Evolutionary conservation across 139 green algal species (phyloP).

Genomic region (Picochlorum sp.): DNA sequence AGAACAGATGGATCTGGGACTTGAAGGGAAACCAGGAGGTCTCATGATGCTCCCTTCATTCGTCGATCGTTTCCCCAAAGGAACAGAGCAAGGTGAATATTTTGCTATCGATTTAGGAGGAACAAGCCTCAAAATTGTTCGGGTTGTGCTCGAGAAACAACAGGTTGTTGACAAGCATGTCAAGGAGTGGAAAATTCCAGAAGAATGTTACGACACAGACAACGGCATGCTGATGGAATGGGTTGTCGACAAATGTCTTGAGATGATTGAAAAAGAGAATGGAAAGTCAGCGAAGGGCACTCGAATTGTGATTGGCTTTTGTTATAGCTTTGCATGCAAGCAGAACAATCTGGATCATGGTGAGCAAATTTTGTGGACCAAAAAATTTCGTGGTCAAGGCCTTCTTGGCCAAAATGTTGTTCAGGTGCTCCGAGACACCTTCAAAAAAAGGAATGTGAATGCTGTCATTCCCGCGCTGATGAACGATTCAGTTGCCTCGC

Average conservation of each 20-base stretch:
- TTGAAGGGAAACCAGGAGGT: background rate
- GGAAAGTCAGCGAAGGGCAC: background rate
- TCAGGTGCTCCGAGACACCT: conserved; percentile 26
- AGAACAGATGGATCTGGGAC: conserved; percentile 21
- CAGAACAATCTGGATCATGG: conserved; percentile 68
- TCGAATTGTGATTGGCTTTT: conserved; percentile 73
- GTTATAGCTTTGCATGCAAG: conserved; percentile 81
- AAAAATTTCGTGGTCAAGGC: conserved; percentile 40
- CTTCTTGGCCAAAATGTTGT: conserved; percentile 51
- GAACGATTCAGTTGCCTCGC: conserved; percentile 73
- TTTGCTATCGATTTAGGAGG: conserved; percentile 82
- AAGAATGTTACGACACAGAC: conserved; percentile 23
- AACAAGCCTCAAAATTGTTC: conserved; percentile 78
- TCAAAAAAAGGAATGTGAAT: conserved; percentile 22
- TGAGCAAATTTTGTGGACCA: conserved; percentile 82
- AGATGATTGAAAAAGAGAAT: conserved; percentile 13
- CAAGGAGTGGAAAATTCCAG: conserved; percentile 16
- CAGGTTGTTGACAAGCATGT: conserved; percentile 24
- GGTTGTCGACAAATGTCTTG: conserved; percentile 10
- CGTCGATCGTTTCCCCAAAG: conserved; percentile 44
- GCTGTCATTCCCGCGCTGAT: conserved; percentile 51
- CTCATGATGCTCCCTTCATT: conserved; percentile 47
- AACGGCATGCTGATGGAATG: conserved; percentile 17
- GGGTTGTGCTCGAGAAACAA: conserved; percentile 32
- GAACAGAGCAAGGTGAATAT: conserved; percentile 57